Evolutionary conservation across 139 green algal genomes (phyloP), one percentile per base, ranked within the genome.

Genomic region (Deuterostichococcus epilithicus): DNA sequence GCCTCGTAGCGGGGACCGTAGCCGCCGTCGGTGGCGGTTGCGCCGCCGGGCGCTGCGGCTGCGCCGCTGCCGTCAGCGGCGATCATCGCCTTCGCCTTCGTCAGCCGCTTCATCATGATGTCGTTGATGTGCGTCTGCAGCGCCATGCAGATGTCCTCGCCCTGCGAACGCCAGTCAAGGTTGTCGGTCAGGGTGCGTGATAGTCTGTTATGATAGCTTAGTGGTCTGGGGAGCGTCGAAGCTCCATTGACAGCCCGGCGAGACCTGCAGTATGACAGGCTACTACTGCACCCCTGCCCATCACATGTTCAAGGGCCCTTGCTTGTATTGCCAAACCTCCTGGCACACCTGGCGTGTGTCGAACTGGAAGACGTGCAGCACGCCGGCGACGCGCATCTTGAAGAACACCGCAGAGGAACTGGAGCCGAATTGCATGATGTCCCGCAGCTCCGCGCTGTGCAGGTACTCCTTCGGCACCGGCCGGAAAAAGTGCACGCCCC

Each of bases 71-170:
- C 60, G 13, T 78, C 76, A 6, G 65, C 76, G 25, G 47, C 69
- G 35, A 70, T 59, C 66, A 68, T 76, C 3, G 78, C 74, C 74
- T 78, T 78, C 28, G 73, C 74, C 82, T 91, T 90, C 38, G 83
- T 83, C 81, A 92, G 94, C n/a, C 92, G 83, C 82, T 95, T 97
- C 89, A 95, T 94, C 93, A 98, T 97, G 79, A 98, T 95, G 85
- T 99, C 95, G 78, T 98, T 97, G 89, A 99, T 99, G 88, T 99
- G 95, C 15, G 94, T 97, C 85, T 98, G 94, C 81, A 99, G 86
- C 59, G 94, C 94, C 87, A 97, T 92, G 90, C 95, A 98, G 76
- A 99, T 97, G 79, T 99, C 94, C 84, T 98, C 95, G 32, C 95
- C 95, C 81, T 97, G 88, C 76, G 78, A 76, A 26, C 13, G 59